Evolutionary conservation across 2,329 filamentous ascomycete genomes (phyloP), one percentile per base, ranked within the genome.

Genomic region (Hypoxylon sp.): DNA sequence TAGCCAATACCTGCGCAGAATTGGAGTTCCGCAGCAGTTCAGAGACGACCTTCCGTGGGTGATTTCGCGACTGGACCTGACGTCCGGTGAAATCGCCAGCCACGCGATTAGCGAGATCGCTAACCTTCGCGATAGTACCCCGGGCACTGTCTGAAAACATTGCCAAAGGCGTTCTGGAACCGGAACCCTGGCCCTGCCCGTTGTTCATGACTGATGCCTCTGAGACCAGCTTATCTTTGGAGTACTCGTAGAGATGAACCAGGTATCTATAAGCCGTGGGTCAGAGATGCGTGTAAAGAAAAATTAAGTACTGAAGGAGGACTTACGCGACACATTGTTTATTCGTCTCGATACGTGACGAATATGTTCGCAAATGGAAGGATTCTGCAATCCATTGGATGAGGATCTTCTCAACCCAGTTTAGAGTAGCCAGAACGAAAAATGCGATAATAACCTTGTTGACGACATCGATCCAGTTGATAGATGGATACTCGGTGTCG

Each of bases 351-450:
- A 97, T 97, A 14, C 95, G 85, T 71, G 95, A 93, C 22, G 92
- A 89, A 74, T 98, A 98, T 0, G 95, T 97, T 45, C 95, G 87
- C 61, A 92, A 83, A 77, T 98, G 95, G 79, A 98, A 98, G 66
- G 91, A 93, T 61, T 94, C 94, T 30, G 95, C 94, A 71, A 98
- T 97, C 80, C 97, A 90, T 75, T 97, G 94, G 58, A 97, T 97
- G 70, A 97, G 86, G 64, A 97, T 91, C 82, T 97, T 98, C 78
- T 97, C 94, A 54, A 91, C 83, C 64, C 96, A 91, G 78, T 98
- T 97, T 66, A 97, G 82, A 2, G 89, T 83, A 0, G 89, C 86
- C 65, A 92, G 87, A 12, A 96, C 90, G 71, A 98, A 94, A n/a
- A 96, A 75, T 2, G 92, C 86, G 16, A 97, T 88, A 64, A 97